Percentiles rank a stretch among this genome's conserved stretches.
Evolutionary conservation across 148 eudicot species (phyloP).

Genomic region (Polygonum aviculare): DNA sequence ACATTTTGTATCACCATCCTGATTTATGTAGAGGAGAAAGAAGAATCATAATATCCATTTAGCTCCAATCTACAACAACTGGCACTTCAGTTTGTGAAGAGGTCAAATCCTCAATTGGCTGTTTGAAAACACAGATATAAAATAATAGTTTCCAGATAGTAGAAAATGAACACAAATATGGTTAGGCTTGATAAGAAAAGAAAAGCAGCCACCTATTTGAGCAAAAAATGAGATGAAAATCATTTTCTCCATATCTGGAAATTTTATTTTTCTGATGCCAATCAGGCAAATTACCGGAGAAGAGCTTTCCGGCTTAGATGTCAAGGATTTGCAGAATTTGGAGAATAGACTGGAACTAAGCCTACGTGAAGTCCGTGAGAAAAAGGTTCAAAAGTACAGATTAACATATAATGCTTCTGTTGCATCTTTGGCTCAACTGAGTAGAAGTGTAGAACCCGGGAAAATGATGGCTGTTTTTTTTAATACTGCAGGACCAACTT

Average conservation of each 20-base stretch:
- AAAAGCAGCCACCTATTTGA: neutral
- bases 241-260: too few relatives aligned
- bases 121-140: too few relatives aligned
- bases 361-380: constrained; percentile 23
- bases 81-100: too few relatives aligned
- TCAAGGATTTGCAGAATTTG: constrained; percentile 27
- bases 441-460: neutral
- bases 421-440: neutral
- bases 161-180: too few relatives aligned
- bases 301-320: constrained; percentile 27
- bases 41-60: too few relatives aligned
- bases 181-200: neutral
- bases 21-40: too few relatives aligned
- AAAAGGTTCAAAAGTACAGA: constrained; percentile 17
- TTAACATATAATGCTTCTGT: neutral
- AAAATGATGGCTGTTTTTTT: neutral
- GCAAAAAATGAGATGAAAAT: neutral
- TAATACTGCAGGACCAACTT: constrained; percentile 40
- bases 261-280: neutral
- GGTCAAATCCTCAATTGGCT: too few relatives aligned
- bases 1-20: too few relatives aligned
- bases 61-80: too few relatives aligned
- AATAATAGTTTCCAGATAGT: too few relatives aligned
- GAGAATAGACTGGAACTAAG: constrained; percentile 32
- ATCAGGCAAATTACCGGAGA: constrained; percentile 31